Percentiles rank a stretch among this genome's conserved stretches.
phyloP scores from a whole-genome alignment of 2,329 filamentous ascomycete species.

The Xylaria sp. region DNA sequence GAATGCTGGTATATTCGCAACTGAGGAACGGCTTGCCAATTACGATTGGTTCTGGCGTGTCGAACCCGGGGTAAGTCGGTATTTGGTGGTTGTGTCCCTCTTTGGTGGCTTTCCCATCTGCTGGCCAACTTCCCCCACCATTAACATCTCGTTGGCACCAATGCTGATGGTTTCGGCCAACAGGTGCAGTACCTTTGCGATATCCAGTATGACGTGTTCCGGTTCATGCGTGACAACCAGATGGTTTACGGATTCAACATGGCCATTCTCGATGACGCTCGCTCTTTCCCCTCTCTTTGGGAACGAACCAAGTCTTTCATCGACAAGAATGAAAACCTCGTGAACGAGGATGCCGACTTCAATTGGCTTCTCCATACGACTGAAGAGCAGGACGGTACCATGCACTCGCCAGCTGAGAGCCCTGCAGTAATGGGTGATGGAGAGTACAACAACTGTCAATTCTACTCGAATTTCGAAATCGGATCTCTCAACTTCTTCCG shows the following conservation, averaged over 20 bases:
- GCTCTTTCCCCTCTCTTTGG: conserved; percentile 49
- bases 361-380: conserved; percentile 49
- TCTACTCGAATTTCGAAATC: conserved; percentile 59
- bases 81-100: neutral
- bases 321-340: conserved; percentile 45
- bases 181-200: conserved; percentile 58
- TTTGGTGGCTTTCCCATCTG: neutral
- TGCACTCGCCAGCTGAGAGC: conserved; percentile 13
- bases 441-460: conserved; percentile 53
- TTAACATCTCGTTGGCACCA: neutral
- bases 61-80: conserved; percentile 57
- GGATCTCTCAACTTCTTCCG: conserved; percentile 56
- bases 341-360: conserved; percentile 52
- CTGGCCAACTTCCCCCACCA: neutral
- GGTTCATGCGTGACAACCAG: conserved; percentile 81
- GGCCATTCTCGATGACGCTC: conserved; percentile 49
- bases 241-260: conserved; percentile 74
- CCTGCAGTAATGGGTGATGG: conserved; percentile 31
- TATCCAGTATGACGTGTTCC: conserved; percentile 84
- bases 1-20: conserved; percentile 83
- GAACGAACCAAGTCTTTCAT: conserved; percentile 50
- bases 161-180: conserved; percentile 19
- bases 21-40: conserved; percentile 68
- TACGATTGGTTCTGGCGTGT: conserved; percentile 66
- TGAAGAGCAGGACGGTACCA: conserved; percentile 21